phyloP scores from a whole-genome alignment of 2,329 filamentous ascomycete species.

The Sphaerostilbella broomeana region DNA sequence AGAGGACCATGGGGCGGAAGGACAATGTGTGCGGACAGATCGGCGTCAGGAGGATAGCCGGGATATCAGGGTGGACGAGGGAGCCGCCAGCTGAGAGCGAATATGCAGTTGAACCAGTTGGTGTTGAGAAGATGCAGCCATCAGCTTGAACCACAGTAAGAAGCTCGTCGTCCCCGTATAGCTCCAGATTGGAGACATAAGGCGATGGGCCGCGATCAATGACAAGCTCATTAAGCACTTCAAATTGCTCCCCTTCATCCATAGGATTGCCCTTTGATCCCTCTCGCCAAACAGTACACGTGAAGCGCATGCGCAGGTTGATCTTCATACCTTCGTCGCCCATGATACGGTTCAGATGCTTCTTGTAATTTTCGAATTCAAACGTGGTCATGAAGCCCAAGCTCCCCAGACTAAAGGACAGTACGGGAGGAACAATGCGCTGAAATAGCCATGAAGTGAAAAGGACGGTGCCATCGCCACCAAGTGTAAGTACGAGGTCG shows the following conservation, averaged over 20 bases:
- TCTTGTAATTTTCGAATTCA: conserved; percentile 80
- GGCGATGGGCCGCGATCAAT: conserved; percentile 95
- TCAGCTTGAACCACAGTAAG: conserved; percentile 95
- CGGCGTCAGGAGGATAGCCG: conserved; percentile 90
- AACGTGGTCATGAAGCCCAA: conserved; percentile 87
- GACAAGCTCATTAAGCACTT: conserved; percentile 96
- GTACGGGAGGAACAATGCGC: conserved; percentile 74
- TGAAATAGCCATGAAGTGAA: conserved; percentile 93
- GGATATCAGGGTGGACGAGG: conserved; percentile 93
- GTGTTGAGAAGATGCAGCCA: conserved; percentile 95
- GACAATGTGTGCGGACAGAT: conserved; percentile 97
- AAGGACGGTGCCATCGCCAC: conserved; percentile 79
- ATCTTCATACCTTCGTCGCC: conserved; percentile 93
- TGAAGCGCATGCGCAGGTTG: conserved; percentile 97
- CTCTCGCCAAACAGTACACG: conserved; percentile 88
- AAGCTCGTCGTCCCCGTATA: conserved; percentile 92
- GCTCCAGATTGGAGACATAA: conserved; percentile 92
- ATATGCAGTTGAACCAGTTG: conserved; percentile 91
- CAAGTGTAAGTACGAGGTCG: conserved; percentile 83
- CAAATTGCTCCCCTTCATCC: conserved; percentile 90
- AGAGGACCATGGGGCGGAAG: conserved; percentile 96
- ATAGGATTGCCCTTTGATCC: conserved; percentile 42
- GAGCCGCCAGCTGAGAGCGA: conserved; percentile 93
- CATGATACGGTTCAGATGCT: conserved; percentile 84
- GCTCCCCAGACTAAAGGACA: conserved; percentile 78